These are phyloP conservation scores for Emmonsiellopsis sp. DNA, from an alignment of 2,329 filamentous ascomycete genomes.

Conservation along the genomic window DNA sequence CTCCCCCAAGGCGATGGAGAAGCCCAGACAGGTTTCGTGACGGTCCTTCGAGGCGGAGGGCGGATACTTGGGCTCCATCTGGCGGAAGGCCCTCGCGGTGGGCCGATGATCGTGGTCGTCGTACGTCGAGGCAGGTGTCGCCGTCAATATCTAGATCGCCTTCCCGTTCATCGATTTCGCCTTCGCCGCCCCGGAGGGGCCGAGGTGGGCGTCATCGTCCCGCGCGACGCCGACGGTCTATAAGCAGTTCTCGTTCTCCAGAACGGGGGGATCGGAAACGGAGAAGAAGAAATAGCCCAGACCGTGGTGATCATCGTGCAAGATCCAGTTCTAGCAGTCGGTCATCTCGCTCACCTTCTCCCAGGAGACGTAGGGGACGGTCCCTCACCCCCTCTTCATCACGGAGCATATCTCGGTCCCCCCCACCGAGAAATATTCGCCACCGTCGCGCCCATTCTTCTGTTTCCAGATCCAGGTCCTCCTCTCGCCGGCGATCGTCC, in stretches of 20 bases:
- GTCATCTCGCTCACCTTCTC: conserved; percentile 46
- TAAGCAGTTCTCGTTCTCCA: conserved; percentile 32
- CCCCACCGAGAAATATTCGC: conserved; percentile 21
- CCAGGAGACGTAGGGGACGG: conserved; percentile 38
- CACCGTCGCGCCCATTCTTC: conserved; percentile 4
- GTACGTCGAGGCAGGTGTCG: conserved; percentile 23
- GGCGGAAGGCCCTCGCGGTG: conserved; percentile 25
- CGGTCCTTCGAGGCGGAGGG: conserved; percentile 39
- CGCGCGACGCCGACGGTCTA: conserved; percentile 24
- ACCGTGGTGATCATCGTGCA: conserved; percentile 32
- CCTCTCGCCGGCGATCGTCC: conserved; percentile 27
- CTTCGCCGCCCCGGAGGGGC: conserved; percentile 21
- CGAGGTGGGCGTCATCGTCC: conserved; percentile 17
- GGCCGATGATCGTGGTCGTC: conserved; percentile 27
- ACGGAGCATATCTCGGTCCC: conserved; percentile 28
- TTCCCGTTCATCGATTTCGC: conserved; percentile 22
- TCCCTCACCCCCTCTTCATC: conserved; percentile 31
- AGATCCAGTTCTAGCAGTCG: conserved; percentile 40
- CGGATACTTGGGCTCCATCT: conserved; percentile 49
- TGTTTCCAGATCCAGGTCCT: conserved; percentile 21
- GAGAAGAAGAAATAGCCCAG: conserved; percentile 27
- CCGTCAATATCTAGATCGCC: conserved; percentile 23
- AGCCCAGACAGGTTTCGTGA: conserved; percentile 35
- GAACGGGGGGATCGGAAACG: conserved; percentile 25
- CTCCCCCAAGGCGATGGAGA: conserved; percentile 39